Conservation (phyloP, 768 basidiomycete species). For the Sistotremastrum suecicum region DNA sequence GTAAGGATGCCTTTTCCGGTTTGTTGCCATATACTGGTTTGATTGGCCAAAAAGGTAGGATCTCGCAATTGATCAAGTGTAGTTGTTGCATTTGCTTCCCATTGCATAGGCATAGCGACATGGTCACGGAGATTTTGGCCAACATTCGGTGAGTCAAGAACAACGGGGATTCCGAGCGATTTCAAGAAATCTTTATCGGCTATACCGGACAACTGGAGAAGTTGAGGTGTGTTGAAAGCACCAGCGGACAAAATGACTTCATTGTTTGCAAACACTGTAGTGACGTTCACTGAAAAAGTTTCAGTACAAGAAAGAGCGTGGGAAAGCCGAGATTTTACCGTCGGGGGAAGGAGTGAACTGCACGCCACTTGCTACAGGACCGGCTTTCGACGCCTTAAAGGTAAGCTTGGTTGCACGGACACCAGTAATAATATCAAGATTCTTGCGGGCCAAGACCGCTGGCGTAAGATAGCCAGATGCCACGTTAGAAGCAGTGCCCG, state of each 20-base stretch:
- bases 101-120: constrained; percentile 3
- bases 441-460: constrained; percentile 4
- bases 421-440: constrained; percentile 9
- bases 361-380: not conserved
- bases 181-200: constrained; percentile 10
- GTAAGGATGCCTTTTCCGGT: constrained; percentile 4
- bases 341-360: not conserved
- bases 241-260: constrained; percentile 12
- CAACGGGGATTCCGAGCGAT: constrained; percentile 8
- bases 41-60: constrained; percentile 1
- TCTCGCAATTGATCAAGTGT: constrained; percentile 7
- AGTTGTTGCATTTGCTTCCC: constrained; percentile 6
- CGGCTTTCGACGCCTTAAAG: not conserved
- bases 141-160: constrained; percentile 22
- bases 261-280: not conserved
- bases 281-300: too few species aligned
- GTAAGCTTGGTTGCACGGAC: constrained; percentile 3
- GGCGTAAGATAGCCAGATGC: constrained; percentile 8
- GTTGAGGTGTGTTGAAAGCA: constrained; percentile 14
- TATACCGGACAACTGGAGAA: constrained; percentile 18
- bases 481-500: constrained; percentile 5
- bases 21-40: constrained; percentile 3
- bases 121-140: constrained; percentile 24
- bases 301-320: not conserved
- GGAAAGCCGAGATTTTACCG: not conserved